These are phyloP conservation scores for Bipolaris gigantea DNA, from an alignment of 2,329 filamentous ascomycete genomes.

Conservation along the genomic window DNA sequence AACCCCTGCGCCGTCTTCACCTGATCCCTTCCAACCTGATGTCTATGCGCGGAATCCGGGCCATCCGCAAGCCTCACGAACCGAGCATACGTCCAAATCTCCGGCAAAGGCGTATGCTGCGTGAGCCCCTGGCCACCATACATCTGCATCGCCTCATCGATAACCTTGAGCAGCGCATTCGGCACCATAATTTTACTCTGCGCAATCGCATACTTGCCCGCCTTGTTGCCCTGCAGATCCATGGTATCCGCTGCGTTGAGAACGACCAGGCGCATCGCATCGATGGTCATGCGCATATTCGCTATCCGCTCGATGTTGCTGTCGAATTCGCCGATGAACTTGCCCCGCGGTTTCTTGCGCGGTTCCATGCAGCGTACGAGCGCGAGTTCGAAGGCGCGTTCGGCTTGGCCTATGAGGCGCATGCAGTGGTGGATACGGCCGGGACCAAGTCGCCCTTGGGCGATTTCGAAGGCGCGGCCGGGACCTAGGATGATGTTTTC, in stretches of 20 bases:
- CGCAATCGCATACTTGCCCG: conserved; percentile 47
- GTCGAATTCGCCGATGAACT: conserved; percentile 48
- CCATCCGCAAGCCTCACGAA: conserved; percentile 50
- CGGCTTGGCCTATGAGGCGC: conserved; percentile 49
- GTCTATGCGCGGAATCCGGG: conserved; percentile 47
- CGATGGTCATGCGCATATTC: conserved; percentile 48
- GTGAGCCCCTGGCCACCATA: conserved; percentile 49
- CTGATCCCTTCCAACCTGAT: conserved; percentile 49
- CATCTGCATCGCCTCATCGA: conserved; percentile 50
- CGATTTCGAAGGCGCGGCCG: conserved; percentile 49
- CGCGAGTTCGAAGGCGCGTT: conserved; percentile 48
- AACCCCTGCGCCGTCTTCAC: conserved; percentile 46
- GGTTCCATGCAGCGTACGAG: conserved; percentile 45
- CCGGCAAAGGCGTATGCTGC: conserved; percentile 48
- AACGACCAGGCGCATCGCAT: conserved; percentile 46
- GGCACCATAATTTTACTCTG: conserved; percentile 50
- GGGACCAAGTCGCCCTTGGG: conserved; percentile 47
- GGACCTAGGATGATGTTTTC: conserved; percentile 49
- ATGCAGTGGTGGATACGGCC: conserved; percentile 51
- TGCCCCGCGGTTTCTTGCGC: conserved; percentile 45
- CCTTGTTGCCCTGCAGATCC: conserved; percentile 48
- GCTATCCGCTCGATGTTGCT: conserved; percentile 49
- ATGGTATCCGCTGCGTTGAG: conserved; percentile 49
- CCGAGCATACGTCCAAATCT: conserved; percentile 50
- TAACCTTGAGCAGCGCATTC: conserved; percentile 45